Evolutionary conservation across 2,329 filamentous ascomycete genomes (phyloP).

Genomic region (Aspergillus udagawae): DNA sequence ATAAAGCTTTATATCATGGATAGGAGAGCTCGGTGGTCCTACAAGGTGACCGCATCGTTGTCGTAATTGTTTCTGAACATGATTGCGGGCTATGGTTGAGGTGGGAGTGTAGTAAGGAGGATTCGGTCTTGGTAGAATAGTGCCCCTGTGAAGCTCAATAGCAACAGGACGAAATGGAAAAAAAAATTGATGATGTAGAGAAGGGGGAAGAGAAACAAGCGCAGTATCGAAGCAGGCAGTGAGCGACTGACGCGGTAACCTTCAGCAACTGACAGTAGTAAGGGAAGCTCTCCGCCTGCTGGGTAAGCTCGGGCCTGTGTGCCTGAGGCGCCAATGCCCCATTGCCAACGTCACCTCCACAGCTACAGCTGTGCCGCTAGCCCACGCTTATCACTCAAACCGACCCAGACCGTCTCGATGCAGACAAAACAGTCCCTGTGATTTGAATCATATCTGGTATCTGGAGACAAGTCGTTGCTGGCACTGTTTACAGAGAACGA

Average conservation of each 20-base stretch:
- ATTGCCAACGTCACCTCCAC: slow-evolving; percentile 24
- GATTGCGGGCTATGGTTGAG: slow-evolving; percentile 13
- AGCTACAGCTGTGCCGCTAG: slow-evolving; percentile 3
- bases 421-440: slow-evolving; percentile 1
- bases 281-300: slow-evolving; percentile 8
- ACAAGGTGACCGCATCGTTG: slow-evolving; percentile 99
- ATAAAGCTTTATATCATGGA: slow-evolving; percentile 4
- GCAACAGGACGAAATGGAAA: slow-evolving; percentile 12
- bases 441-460: background rate
- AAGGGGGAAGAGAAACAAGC: background rate
- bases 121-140: background rate
- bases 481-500: slow-evolving; percentile 2
- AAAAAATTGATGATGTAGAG: slow-evolving; percentile 2
- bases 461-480: background rate
- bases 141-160: slow-evolving; percentile 1
- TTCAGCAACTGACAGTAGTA: slow-evolving; percentile 4
- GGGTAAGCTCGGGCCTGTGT: slow-evolving; percentile 5
- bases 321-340: slow-evolving; percentile 15
- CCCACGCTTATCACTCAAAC: background rate
- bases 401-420: slow-evolving; percentile 4
- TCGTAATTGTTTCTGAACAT: slow-evolving; percentile 99
- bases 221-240: slow-evolving; percentile 22
- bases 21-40: slow-evolving; percentile 41
- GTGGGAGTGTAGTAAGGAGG: slow-evolving; percentile 3
- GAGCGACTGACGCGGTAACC: slow-evolving; percentile 32